Conservation (phyloP, 177 flowering plant species). For the Vitis hybrid region DNA sequence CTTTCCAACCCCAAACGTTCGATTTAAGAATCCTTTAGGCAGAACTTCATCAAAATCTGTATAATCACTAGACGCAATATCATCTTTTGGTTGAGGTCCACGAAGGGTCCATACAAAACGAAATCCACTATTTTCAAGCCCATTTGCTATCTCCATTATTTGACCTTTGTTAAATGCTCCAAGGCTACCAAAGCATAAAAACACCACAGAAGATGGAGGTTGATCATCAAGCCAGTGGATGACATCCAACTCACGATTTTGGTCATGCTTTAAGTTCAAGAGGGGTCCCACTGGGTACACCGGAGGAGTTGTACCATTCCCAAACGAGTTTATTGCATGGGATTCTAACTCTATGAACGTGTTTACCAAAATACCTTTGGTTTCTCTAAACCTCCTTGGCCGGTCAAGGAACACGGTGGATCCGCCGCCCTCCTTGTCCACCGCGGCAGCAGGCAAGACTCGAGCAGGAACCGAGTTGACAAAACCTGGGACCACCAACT, state of each 20-base stretch:
- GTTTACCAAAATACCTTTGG: conserved; percentile 34
- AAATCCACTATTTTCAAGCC: no score
- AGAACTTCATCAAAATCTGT: background rate
- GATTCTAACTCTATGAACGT: conserved; percentile 33
- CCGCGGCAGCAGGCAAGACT: conserved; percentile 13
- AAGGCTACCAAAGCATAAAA: no score
- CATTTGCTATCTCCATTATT: no score
- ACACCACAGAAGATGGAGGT: conserved; percentile 18
- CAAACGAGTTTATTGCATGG: conserved; percentile 16
- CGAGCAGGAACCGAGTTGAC: conserved; percentile 25
- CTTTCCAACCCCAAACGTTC: conserved; percentile 1
- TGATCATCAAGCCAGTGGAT: conserved; percentile 40
- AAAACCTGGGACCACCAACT: conserved; percentile 21
- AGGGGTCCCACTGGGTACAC: conserved; percentile 37
- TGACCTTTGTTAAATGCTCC: no score
- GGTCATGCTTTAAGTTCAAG: background rate
- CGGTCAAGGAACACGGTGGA: background rate
- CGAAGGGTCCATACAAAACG: no score
- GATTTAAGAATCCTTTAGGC: conserved; percentile 12
- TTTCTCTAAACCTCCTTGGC: conserved; percentile 7
- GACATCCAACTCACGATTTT: background rate
- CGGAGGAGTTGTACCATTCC: conserved; percentile 10
- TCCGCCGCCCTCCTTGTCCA: background rate
- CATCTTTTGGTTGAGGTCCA: no score
- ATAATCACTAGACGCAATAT: background rate